Conservation (phyloP, 2,329 filamentous ascomycete species). For the Exophiala sideris region DNA sequence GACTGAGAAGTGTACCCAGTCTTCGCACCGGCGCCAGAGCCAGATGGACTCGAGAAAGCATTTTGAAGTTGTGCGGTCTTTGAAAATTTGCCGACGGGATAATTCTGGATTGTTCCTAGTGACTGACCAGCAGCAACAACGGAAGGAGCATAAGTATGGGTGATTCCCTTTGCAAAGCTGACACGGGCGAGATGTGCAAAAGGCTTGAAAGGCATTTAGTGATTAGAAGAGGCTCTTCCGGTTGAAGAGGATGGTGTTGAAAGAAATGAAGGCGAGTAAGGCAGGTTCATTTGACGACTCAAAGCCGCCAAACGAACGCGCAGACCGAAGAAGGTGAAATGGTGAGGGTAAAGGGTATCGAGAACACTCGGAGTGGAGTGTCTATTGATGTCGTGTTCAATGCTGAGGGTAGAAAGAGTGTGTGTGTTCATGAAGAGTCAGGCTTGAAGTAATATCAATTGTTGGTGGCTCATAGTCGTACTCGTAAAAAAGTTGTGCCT, state of each 20-base stretch:
- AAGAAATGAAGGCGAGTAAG: constrained; percentile 55
- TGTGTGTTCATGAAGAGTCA: constrained; percentile 3
- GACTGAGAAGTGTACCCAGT: constrained; percentile 54
- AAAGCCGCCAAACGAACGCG: constrained; percentile 87
- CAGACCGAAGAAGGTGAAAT: constrained; percentile 34
- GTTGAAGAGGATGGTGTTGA: constrained; percentile 53
- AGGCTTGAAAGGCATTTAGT: constrained; percentile 83
- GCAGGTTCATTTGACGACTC: constrained; percentile 99
- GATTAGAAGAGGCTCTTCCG: constrained; percentile 63
- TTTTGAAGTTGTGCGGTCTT: constrained; percentile 66
- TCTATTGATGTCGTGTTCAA: constrained; percentile 16
- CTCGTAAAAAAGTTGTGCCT: constrained; percentile 26
- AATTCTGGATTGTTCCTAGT: constrained; percentile 53
- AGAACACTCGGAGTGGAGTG: constrained; percentile 29
- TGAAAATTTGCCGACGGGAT: constrained; percentile 50
- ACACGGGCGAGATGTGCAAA: constrained; percentile 86
- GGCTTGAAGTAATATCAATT: constrained; percentile 10
- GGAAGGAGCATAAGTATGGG: constrained; percentile 96
- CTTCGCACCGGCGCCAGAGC: constrained; percentile 50
- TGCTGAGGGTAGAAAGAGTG: constrained; percentile 4
- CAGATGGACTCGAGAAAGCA: constrained; percentile 65
- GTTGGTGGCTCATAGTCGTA: constrained; percentile 11
- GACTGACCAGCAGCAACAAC: constrained; percentile 93
- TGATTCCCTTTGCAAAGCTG: constrained; percentile 94
- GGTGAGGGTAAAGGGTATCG: constrained; percentile 10